A percentile compares a stretch with the other conserved stretches of the same genome.
Evolutionary conservation across 345 rosid genomes (phyloP).

Genomic region (Psidium friedrichsthalianum): DNA sequence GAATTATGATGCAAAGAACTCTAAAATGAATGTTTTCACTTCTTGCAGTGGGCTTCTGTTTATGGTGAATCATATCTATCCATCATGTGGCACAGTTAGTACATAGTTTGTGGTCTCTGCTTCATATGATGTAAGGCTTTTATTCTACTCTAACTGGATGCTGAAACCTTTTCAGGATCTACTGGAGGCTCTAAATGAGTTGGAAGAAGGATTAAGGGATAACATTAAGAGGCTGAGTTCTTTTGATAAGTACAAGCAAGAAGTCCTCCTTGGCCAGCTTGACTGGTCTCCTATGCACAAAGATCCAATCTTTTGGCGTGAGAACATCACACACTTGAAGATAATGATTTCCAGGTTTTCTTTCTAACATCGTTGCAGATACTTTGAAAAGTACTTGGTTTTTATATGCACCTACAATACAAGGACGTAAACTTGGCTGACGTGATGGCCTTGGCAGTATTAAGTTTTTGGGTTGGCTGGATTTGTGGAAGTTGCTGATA

Average conservation of each 20-base stretch:
- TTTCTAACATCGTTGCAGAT: background rate
- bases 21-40: background rate
- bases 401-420: background rate
- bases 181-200: slow-evolving; percentile 71
- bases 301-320: slow-evolving; percentile 90
- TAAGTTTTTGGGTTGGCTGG: background rate
- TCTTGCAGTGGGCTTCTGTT: background rate
- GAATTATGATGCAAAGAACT: background rate
- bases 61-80: background rate
- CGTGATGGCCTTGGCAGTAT: background rate
- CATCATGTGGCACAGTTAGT: background rate
- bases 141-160: background rate
- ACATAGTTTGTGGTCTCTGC: background rate
- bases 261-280: slow-evolving; percentile 89
- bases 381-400: background rate
- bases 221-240: slow-evolving; percentile 86
- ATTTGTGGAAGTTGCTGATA: background rate
- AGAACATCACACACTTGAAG: slow-evolving; percentile 71
- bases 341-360: slow-evolving; percentile 87
- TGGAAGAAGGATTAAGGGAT: slow-evolving; percentile 75
- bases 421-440: background rate
- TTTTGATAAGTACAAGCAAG: slow-evolving; percentile 91
- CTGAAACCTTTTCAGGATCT: slow-evolving; percentile 46
- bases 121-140: background rate
- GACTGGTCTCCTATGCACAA: slow-evolving; percentile 99